Percentiles rank a stretch among this genome's conserved stretches.
Evolutionary conservation across 2,329 filamentous ascomycete genomes (phyloP).

Genomic region (Claviceps spartinae): DNA sequence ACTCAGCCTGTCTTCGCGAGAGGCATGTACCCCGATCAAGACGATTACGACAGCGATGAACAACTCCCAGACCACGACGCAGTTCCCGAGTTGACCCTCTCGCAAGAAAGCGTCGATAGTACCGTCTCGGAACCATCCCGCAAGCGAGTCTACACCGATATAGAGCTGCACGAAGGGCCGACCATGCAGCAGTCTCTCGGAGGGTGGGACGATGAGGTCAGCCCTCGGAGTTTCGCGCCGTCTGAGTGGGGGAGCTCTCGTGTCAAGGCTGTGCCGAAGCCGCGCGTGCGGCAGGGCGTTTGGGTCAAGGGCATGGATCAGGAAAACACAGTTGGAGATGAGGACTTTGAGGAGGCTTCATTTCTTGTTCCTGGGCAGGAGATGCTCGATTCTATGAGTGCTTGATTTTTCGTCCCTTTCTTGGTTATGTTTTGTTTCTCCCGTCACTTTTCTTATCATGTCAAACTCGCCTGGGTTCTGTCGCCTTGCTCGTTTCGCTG

Average conservation of each 20-base stretch:
- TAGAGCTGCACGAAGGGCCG: constrained; percentile 21
- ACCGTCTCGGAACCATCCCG: constrained; percentile 18
- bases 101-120: constrained; percentile 38
- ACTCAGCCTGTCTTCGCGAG: constrained; percentile 35
- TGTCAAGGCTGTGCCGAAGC: constrained; percentile 34
- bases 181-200: constrained; percentile 2
- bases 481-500: no score
- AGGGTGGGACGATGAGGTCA: constrained; percentile 25
- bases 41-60: constrained; percentile 16
- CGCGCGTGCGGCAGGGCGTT: constrained; percentile 15
- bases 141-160: constrained; percentile 35
- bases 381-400: constrained; percentile 17
- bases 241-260: constrained; percentile 26
- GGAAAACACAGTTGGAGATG: constrained; percentile 31
- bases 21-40: constrained; percentile 7
- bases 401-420: neutral
- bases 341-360: constrained; percentile 56
- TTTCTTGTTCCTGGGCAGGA: constrained; percentile 39
- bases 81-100: constrained; percentile 37
- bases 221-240: constrained; percentile 25
- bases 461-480: no score
- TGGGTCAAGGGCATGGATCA: constrained; percentile 20
- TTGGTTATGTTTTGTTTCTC: neutral
- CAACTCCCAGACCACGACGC: constrained; percentile 22
- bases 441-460: neutral